Evolutionary conservation across 2,329 filamentous ascomycete genomes (phyloP), one percentile per base, ranked within the genome.

Genomic region (Aspergillus sp.): DNA sequence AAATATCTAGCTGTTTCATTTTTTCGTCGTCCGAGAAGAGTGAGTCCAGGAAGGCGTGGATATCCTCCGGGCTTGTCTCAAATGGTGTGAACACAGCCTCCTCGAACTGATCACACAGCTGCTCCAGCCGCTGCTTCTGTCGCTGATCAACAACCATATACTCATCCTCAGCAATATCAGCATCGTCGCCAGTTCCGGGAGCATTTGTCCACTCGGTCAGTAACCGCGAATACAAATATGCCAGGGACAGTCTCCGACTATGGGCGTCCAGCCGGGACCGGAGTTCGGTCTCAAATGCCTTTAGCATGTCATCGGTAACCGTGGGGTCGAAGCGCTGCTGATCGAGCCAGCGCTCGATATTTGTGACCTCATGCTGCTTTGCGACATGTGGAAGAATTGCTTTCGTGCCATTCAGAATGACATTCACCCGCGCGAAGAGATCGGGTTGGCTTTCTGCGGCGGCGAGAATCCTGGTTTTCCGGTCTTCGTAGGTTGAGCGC

Each of bases 191-290:
- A 2, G 26, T 38, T 4, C 4, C 43, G 0, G 59, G 48, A 0
- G 56, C 30, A 18, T 74, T 68, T 61, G 75, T 74, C 75, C 76
- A 77, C 54, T 76, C 74, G 20, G 72, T 76, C 44, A 77, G 55
- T 12, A 78, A 65, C 8, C 70, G 68, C 4, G 74, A 74, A 61
- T 76, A 66, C 22, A 66, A 13, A 55, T 65, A 62, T 6, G 62
- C 64, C 1, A 65, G 50, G 12, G 66, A 60, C 12, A 77, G 63
- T 58, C 71, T 74, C n/a, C 70, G 69, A 54, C 71, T 75, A 44
- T 73, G 69, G 4, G 69, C 60, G 51, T 77, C 70, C 4, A 77
- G 62, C 56, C 65, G 70, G 7, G 63, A 61, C 4, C 66, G 63
- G 13, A 77, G 66, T 49, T 70, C 60, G 4, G 60, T 57, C 53